Conservation (phyloP, 2,329 filamentous ascomycete species). For the Xylariaceae sp. region DNA sequence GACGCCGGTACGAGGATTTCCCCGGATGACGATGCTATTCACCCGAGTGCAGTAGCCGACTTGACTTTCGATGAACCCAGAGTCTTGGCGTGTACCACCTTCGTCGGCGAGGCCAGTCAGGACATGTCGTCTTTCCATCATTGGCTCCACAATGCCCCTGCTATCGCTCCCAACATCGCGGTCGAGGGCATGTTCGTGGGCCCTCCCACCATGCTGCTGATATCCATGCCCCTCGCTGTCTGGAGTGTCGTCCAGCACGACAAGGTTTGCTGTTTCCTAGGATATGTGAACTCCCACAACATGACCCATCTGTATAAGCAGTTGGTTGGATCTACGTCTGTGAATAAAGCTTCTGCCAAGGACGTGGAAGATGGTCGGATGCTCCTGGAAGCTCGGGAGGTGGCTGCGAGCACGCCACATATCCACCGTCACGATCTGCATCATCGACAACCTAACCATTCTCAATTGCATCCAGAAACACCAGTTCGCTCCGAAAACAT, state of each 20-base stretch:
- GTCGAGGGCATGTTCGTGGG: constrained; percentile 63
- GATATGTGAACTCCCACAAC: constrained; percentile 60
- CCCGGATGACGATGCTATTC: constrained; percentile 35
- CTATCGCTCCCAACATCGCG: constrained; percentile 49
- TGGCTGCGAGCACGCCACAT: constrained; percentile 30
- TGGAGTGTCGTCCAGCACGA: constrained; percentile 60
- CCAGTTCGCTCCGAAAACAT: constrained; percentile 20
- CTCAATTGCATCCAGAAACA: constrained; percentile 21
- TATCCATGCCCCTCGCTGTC: constrained; percentile 57
- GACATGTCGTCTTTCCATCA: constrained; percentile 60
- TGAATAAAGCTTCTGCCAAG: constrained; percentile 38
- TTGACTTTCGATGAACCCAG: constrained; percentile 55
- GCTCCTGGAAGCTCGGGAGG: constrained; percentile 45
- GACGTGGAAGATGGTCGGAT: constrained; percentile 52
- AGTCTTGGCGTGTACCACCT: constrained; percentile 60
- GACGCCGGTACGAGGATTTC: constrained; percentile 22
- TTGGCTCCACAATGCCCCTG: constrained; percentile 55
- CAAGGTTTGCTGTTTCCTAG: constrained; percentile 58
- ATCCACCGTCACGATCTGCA: constrained; percentile 19
- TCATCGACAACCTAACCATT: constrained; percentile 10
- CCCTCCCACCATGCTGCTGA: constrained; percentile 57
- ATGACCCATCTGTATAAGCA: constrained; percentile 57
- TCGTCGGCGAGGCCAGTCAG: constrained; percentile 56
- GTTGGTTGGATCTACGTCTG: constrained; percentile 41
- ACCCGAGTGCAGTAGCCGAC: constrained; percentile 42